Conservation (phyloP, 1,139 yeast genomes). For the Magnusiomyces fungicola region DNA sequence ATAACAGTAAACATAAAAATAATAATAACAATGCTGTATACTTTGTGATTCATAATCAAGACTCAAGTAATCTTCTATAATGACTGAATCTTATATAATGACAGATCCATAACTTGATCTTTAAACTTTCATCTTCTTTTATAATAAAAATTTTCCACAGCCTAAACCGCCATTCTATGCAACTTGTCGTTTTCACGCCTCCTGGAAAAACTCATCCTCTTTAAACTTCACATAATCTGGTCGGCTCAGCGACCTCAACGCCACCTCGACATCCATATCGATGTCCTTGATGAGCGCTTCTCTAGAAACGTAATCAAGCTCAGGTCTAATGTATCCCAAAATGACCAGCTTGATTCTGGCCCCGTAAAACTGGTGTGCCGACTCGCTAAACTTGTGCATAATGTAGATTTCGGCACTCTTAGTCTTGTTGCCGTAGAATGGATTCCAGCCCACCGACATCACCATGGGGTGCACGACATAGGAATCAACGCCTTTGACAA, state of each 20-base stretch:
- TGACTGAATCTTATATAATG: too few species aligned
- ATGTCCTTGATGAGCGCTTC: constrained; percentile 88
- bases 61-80: too few species aligned
- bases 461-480: constrained; percentile 68
- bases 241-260: constrained; percentile 43
- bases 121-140: not conserved
- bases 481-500: constrained; percentile 38
- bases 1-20: too few species aligned
- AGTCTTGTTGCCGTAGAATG: constrained; percentile 71
- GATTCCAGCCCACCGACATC: constrained; percentile 94
- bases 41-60: too few species aligned
- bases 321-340: constrained; percentile 88
- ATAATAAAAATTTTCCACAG: too few species aligned
- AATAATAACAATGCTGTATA: too few species aligned
- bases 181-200: not conserved
- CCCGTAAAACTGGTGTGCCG: constrained; percentile 61
- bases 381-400: constrained; percentile 53
- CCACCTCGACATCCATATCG: constrained; percentile 65
- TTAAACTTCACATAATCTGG: constrained; percentile 30
- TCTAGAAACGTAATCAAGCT: constrained; percentile 73
- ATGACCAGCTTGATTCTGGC: constrained; percentile 61
- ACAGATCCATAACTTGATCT: too few species aligned
- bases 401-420: constrained; percentile 68
- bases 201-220: constrained; percentile 17
- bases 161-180: not conserved